Conservation (phyloP, 495 filamentous ascomycete genomes). For the Durotheca rogersii region DNA sequence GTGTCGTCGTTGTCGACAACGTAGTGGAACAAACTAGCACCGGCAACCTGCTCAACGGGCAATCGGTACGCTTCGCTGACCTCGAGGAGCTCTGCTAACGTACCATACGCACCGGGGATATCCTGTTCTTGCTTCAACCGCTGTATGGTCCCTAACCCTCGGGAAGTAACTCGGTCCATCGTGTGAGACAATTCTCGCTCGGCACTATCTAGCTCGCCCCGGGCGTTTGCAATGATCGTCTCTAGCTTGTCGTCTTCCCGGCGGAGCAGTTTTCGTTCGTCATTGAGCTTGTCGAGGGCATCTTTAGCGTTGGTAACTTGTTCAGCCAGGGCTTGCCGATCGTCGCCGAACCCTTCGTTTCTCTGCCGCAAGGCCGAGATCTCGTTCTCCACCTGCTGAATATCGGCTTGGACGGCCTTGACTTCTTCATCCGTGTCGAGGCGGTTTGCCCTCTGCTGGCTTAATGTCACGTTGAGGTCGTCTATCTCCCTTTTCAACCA, state of each 20-base stretch:
- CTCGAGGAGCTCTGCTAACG: conserved; percentile 83
- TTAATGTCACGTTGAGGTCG: conserved; percentile 72
- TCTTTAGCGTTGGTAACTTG: conserved; percentile 79
- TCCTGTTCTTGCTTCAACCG: conserved; percentile 73
- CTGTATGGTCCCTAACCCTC: conserved; percentile 79
- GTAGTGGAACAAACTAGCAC: conserved; percentile 91
- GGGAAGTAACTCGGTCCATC: conserved; percentile 85
- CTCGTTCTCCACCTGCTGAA: conserved; percentile 69
- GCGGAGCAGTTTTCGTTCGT: conserved; percentile 88
- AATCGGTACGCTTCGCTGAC: conserved; percentile 82
- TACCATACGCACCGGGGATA: conserved; percentile 88
- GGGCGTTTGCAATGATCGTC: conserved; percentile 71
- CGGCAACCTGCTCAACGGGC: conserved; percentile 90
- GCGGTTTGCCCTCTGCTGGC: conserved; percentile 76
- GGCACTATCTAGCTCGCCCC: conserved; percentile 69
- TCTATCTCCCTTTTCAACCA: conserved; percentile 80
- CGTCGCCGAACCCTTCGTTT: conserved; percentile 76
- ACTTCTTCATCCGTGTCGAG: conserved; percentile 86
- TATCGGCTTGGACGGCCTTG: conserved; percentile 66
- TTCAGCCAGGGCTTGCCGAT: conserved; percentile 66
- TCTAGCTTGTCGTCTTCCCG: conserved; percentile 86
- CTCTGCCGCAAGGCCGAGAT: conserved; percentile 67
- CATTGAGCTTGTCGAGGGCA: conserved; percentile 71
- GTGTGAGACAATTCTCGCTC: conserved; percentile 75
- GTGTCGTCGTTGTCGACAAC: conserved; percentile 93